These are phyloP conservation scores for Didymosphaeria variabile DNA, from an alignment of 2,329 filamentous ascomycete genomes.

Conservation along the genomic window DNA sequence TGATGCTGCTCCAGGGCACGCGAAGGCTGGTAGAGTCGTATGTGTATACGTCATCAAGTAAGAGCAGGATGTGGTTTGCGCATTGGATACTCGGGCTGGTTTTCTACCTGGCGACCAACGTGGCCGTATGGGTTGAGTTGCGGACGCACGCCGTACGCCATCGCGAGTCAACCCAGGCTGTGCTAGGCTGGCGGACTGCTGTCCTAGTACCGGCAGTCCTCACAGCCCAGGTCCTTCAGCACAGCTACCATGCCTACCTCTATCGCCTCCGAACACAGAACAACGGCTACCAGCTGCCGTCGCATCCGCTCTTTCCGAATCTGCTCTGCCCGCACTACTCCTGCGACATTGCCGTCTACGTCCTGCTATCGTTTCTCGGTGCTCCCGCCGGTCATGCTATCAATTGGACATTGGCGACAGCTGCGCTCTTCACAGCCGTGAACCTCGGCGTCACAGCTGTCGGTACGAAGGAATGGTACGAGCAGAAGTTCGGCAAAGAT, in stretches of 20 bases:
- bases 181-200: slow-evolving; percentile 58
- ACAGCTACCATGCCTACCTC: slow-evolving; percentile 64
- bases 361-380: slow-evolving; percentile 76
- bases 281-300: slow-evolving; percentile 81
- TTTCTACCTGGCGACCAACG: slow-evolving; percentile 78
- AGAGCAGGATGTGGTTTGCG: slow-evolving; percentile 82
- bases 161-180: neutral
- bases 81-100: slow-evolving; percentile 82
- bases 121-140: slow-evolving; percentile 87
- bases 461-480: slow-evolving; percentile 72
- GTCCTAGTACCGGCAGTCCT: slow-evolving; percentile 71
- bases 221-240: slow-evolving; percentile 75
- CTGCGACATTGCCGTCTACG: slow-evolving; percentile 85
- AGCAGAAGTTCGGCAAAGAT: slow-evolving; percentile 40
- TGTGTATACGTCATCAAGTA: slow-evolving; percentile 71
- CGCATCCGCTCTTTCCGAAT: slow-evolving; percentile 73
- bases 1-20: slow-evolving; percentile 78
- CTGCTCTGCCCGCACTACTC: slow-evolving; percentile 91
- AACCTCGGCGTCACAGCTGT: slow-evolving; percentile 86
- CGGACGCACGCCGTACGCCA: neutral
- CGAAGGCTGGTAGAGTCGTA: slow-evolving; percentile 81
- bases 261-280: slow-evolving; percentile 50
- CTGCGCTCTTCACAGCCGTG: slow-evolving; percentile 74
- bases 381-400: slow-evolving; percentile 72
- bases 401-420: slow-evolving; percentile 78